Conservation (phyloP, 306 rosid genomes). For the Trifolium dubium region DNA sequence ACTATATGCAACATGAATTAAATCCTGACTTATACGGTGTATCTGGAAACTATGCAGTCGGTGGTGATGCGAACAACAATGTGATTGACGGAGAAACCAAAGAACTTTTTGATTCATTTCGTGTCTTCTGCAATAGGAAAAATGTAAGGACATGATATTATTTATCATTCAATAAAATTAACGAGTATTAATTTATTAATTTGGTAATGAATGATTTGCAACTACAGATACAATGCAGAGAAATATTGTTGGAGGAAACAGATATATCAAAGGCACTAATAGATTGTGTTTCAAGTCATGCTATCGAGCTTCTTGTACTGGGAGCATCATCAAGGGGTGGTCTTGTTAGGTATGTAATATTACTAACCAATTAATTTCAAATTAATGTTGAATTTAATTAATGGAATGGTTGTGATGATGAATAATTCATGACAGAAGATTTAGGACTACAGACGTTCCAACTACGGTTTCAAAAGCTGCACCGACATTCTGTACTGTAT, state of each 20-base stretch:
- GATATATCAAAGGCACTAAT: conserved; percentile 66
- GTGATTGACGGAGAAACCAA: conserved; percentile 52
- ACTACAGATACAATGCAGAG: conserved; percentile 72
- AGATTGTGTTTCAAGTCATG: conserved; percentile 45
- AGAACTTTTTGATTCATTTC: conserved; percentile 77
- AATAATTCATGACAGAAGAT: conserved; percentile 58
- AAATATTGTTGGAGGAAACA: conserved; percentile 60
- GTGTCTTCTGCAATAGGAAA: conserved; percentile 70
- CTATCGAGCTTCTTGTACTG: conserved; percentile 71
- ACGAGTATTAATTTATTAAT: background rate
- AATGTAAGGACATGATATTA: conserved; percentile 44
- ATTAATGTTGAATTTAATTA: too few relatives aligned
- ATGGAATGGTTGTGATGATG: background rate
- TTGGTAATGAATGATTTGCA: background rate
- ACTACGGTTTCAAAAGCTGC: conserved; percentile 62
- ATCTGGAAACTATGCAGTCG: background rate
- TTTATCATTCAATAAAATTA: background rate
- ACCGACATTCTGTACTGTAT: conserved; percentile 72
- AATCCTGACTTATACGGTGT: too few relatives aligned
- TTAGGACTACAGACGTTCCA: conserved; percentile 64
- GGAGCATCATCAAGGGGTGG: conserved; percentile 72
- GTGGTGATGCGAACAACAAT: conserved; percentile 36
- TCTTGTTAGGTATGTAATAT: conserved; percentile 54
- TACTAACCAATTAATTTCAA: background rate
- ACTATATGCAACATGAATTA: too few relatives aligned